Percentiles rank a stretch among this genome's conserved stretches.
phyloP scores from a whole-genome alignment of 768 basidiomycete genomes.

The Suillus ampliporus region DNA sequence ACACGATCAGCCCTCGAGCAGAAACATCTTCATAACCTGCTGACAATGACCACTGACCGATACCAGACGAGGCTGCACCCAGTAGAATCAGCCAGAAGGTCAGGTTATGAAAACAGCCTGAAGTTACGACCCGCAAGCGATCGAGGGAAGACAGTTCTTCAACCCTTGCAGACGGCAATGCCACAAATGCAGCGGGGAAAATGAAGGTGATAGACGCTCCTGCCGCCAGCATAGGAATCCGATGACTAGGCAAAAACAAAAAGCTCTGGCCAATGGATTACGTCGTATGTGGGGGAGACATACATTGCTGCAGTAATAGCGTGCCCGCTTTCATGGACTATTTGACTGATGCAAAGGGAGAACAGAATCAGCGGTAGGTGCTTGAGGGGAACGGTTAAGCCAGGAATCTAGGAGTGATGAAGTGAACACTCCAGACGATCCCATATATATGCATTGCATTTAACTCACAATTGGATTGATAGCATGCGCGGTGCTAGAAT shows the following conservation, averaged over 20 bases:
- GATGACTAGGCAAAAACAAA: constrained; percentile 52
- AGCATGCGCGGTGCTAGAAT: constrained; percentile 16
- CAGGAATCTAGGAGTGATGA: constrained; percentile 65
- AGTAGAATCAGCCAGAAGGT: constrained; percentile 57
- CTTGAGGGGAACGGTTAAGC: constrained; percentile 76
- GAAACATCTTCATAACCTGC: constrained; percentile 59
- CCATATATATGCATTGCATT: neutral
- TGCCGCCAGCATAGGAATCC: constrained; percentile 62
- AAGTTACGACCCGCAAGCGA: constrained; percentile 67
- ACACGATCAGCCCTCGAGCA: constrained; percentile 56
- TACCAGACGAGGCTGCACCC: constrained; percentile 38
- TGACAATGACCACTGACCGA: constrained; percentile 33
- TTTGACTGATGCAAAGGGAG: constrained; percentile 65
- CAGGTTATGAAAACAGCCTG: constrained; percentile 83
- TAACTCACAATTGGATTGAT: constrained; percentile 39
- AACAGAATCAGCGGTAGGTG: constrained; percentile 71
- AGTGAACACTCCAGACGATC: neutral
- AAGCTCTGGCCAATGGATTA: neutral
- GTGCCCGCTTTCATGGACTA: constrained; percentile 85
- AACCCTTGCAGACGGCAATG: constrained; percentile 53
- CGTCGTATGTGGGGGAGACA: constrained; percentile 30
- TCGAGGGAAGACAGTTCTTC: constrained; percentile 43
- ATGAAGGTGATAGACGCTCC: constrained; percentile 66
- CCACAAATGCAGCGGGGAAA: constrained; percentile 78
- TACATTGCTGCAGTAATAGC: constrained; percentile 77